phyloP scores from a whole-genome alignment of 2,329 filamentous ascomycete genomes.

The Fusarium aywerte region DNA sequence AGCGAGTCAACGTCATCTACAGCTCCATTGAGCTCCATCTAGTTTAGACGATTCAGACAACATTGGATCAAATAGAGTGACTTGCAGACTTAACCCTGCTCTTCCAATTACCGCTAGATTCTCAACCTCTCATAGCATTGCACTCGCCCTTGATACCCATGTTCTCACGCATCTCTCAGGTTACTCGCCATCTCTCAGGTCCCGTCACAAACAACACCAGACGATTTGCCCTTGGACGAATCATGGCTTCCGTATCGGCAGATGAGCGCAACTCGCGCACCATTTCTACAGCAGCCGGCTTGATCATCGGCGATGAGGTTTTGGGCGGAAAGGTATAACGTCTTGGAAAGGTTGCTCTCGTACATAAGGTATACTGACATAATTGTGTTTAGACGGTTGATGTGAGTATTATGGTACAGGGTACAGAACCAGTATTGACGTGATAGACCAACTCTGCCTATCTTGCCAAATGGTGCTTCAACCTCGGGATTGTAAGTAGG shows the following conservation, averaged over 20 bases:
- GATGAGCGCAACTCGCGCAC: constrained; percentile 69
- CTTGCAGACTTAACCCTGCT: constrained; percentile 6
- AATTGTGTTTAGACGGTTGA: constrained; percentile 50
- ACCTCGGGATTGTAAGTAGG: constrained; percentile 65
- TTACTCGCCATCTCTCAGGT: constrained; percentile 73
- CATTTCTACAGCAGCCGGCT: constrained; percentile 89
- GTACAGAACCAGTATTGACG: constrained; percentile 30
- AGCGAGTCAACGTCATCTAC: constrained; percentile 37
- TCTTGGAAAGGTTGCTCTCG: neutral
- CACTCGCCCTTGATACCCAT: constrained; percentile 58
- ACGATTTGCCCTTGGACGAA: constrained; percentile 49
- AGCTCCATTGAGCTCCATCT: constrained; percentile 15
- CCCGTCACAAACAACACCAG: constrained; percentile 51
- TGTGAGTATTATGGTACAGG: constrained; percentile 47
- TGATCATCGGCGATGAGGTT: constrained; percentile 98
- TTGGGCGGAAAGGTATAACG: constrained; percentile 84
- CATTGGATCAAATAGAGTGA: constrained; percentile 23
- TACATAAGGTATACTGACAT: constrained; percentile 8
- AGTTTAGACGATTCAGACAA: constrained; percentile 4
- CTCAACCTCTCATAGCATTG: constrained; percentile 6
- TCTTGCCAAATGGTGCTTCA: constrained; percentile 73
- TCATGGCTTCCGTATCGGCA: constrained; percentile 55
- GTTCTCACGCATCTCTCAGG: constrained; percentile 79
- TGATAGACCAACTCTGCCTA: constrained; percentile 71
- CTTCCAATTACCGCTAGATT: neutral